Conservation (phyloP, 768 basidiomycete species). For the Lactarius tabidus region DNA sequence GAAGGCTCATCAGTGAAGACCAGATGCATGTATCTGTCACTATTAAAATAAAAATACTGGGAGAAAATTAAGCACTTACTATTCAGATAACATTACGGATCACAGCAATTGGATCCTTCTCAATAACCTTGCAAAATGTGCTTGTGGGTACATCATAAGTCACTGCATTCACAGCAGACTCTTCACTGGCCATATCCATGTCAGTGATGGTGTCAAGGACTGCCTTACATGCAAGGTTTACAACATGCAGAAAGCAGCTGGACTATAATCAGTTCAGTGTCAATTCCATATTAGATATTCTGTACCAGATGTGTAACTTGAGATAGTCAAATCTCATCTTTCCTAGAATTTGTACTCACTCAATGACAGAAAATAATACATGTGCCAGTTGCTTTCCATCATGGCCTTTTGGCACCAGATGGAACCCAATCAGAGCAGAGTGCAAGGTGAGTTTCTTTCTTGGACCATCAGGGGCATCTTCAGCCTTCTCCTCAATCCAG, state of each 20-base stretch:
- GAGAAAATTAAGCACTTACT: too few species aligned
- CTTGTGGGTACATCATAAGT: not conserved
- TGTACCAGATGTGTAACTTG: too few species aligned
- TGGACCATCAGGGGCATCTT: too few species aligned
- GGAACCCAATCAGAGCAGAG: constrained; percentile 37
- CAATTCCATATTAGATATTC: constrained; percentile 7
- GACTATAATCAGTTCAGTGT: constrained; percentile 19
- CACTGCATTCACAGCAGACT: too few species aligned
- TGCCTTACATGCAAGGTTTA: constrained; percentile 20
- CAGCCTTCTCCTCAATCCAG: constrained; percentile 32
- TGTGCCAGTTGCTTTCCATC: constrained; percentile 36
- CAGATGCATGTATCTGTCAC: not conserved
- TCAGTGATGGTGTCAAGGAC: not conserved
- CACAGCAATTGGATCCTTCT: not conserved
- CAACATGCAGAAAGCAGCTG: constrained; percentile 27
- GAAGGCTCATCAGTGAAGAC: not conserved
- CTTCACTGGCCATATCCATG: too few species aligned
- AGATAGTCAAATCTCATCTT: constrained; percentile 29
- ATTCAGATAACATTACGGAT: not conserved
- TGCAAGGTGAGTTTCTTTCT: constrained; percentile 24
- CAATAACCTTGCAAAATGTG: not conserved
- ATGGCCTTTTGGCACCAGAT: constrained; percentile 36
- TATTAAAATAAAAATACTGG: not conserved
- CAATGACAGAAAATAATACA: constrained; percentile 34
- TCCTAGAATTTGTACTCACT: constrained; percentile 29